Conservation (phyloP, 257 asterid genomes). For the Paraleonurus japonicus region DNA sequence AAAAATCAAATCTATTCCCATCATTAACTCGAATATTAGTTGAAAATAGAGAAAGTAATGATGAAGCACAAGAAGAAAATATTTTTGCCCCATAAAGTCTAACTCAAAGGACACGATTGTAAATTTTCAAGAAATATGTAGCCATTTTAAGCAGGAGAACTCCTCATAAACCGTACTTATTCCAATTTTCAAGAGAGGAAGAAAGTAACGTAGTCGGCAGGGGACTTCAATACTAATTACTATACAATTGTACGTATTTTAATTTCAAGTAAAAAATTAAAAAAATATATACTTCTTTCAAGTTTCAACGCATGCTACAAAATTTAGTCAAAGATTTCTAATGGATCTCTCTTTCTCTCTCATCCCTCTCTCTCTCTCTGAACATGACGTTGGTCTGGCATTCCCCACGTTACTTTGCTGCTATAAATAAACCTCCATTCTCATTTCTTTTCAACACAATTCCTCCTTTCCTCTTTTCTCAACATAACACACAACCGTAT, state of each 20-base stretch:
- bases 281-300: neutral
- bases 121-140: neutral
- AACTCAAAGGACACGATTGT: neutral
- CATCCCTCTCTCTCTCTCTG: conserved; percentile 4
- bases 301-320: conserved; percentile 30
- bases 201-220: conserved; percentile 58
- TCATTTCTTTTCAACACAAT: conserved; percentile 19
- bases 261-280: neutral
- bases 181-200: conserved; percentile 38
- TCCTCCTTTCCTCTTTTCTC: neutral
- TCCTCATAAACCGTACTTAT: conserved; percentile 25
- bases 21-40: conserved; percentile 31
- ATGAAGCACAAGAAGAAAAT: conserved; percentile 19
- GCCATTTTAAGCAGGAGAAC: neutral
- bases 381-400: conserved; percentile 33
- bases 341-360: conserved; percentile 20
- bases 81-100: neutral
- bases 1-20: neutral
- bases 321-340: conserved; percentile 36
- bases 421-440: conserved; percentile 49
- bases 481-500: conserved; percentile 6
- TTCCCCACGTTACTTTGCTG: conserved; percentile 39
- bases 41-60: conserved; percentile 21
- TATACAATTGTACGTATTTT: conserved; percentile 15
- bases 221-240: neutral